These are phyloP conservation scores for Kwoniella pini DNA, from an alignment of 768 basidiomycete genomes.

Conservation along the genomic window DNA sequence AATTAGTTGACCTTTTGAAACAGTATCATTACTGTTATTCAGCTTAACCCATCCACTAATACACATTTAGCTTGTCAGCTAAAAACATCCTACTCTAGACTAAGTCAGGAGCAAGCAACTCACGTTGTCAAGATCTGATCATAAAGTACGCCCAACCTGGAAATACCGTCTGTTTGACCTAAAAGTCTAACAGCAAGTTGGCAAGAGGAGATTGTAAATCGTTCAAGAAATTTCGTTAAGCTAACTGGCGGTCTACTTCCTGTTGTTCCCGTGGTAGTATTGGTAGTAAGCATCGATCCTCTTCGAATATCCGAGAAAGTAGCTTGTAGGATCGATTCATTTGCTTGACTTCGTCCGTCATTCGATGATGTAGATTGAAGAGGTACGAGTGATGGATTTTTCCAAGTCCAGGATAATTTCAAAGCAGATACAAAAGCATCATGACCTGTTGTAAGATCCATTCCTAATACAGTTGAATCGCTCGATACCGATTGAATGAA, in stretches of 20 bases:
- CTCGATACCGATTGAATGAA: slow-evolving; percentile 23
- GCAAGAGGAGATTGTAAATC: slow-evolving; percentile 43
- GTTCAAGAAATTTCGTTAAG: slow-evolving; percentile 50
- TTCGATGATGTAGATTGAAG: slow-evolving; percentile 2
- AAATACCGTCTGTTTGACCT: slow-evolving; percentile 42
- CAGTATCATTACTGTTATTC: slow-evolving; percentile 41
- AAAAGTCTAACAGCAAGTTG: slow-evolving; percentile 45
- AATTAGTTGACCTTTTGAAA: slow-evolving; percentile 54
- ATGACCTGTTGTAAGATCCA: slow-evolving; percentile 52
- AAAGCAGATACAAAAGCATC: slow-evolving; percentile 54
- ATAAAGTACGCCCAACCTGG: slow-evolving; percentile 52
- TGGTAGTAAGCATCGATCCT: slow-evolving; percentile 36
- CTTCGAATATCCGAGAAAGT: slow-evolving; percentile 34
- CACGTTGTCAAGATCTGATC: slow-evolving; percentile 55
- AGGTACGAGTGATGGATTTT: slow-evolving; percentile 27
- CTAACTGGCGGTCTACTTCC: slow-evolving; percentile 27
- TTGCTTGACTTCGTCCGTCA: background rate
- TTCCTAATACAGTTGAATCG: slow-evolving; percentile 48
- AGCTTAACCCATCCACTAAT: slow-evolving; percentile 47
- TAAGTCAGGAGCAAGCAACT: slow-evolving; percentile 18
- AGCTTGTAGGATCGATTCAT: slow-evolving; percentile 10
- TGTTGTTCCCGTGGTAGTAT: slow-evolving; percentile 19
- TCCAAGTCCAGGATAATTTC: slow-evolving; percentile 53
- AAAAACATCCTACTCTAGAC: background rate
- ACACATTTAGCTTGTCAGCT: slow-evolving; percentile 3